Evolutionary conservation across 129 eudicot species (phyloP).

Genomic region (Logfia minima): DNA sequence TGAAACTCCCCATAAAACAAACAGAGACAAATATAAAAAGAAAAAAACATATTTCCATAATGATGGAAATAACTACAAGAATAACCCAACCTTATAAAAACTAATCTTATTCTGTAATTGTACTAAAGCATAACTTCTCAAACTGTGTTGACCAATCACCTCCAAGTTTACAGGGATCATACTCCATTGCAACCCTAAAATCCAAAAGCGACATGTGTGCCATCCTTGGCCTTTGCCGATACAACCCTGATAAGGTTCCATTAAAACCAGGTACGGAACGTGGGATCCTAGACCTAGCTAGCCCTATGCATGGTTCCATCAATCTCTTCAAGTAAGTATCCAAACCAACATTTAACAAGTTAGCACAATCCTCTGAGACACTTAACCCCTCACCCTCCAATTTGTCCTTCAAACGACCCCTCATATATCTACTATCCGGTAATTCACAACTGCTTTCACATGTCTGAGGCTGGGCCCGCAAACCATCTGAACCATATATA

Average conservation of each 20-base stretch:
- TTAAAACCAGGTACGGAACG: slow-evolving; percentile 24
- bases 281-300: slow-evolving; percentile 50
- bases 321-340: slow-evolving; percentile 74
- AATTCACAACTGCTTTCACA: slow-evolving; percentile 54
- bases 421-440: slow-evolving; percentile 62
- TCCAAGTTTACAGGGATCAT: slow-evolving; percentile 63
- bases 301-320: slow-evolving; percentile 64
- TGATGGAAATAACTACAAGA: slow-evolving; percentile 2
- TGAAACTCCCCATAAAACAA: slow-evolving; percentile 32
- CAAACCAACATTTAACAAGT: slow-evolving; percentile 67
- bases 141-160: slow-evolving; percentile 73
- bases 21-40: slow-evolving; percentile 26
- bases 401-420: slow-evolving; percentile 55
- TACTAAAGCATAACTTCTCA: slow-evolving; percentile 49
- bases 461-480: slow-evolving; percentile 21
- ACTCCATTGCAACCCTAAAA: slow-evolving; percentile 73
- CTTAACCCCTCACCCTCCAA: slow-evolving; percentile 58
- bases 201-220: slow-evolving; percentile 48
- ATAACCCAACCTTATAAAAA: neutral
- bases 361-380: slow-evolving; percentile 54
- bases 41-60: neutral
- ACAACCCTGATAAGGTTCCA: slow-evolving; percentile 24
- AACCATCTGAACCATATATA: neutral
- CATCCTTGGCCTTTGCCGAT: slow-evolving; percentile 31
- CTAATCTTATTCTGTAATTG: slow-evolving; percentile 33